These are phyloP conservation scores for Colletotrichum endophyticum DNA, from an alignment of 2,329 filamentous ascomycete genomes.

Conservation along the genomic window DNA sequence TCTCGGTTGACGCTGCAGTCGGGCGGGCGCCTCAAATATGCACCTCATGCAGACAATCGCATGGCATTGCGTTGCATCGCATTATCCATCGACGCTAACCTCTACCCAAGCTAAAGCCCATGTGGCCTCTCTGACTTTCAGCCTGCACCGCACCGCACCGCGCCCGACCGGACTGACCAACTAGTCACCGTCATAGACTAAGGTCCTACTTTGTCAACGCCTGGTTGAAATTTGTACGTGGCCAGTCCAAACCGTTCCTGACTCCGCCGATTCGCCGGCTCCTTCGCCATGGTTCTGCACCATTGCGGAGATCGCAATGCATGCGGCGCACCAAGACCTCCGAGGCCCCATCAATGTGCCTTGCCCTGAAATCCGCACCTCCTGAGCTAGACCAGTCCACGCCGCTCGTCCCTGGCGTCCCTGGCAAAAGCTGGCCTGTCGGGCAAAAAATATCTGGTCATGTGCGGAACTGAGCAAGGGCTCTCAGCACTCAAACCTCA, in stretches of 20 bases:
- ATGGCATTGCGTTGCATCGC: constrained; percentile 7
- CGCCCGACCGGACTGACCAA: constrained; percentile 3
- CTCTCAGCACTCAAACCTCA: not conserved
- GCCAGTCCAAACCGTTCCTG: not conserved
- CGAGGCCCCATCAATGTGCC: constrained; percentile 2
- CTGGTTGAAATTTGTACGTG: not conserved
- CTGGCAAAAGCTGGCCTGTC: constrained; percentile 1
- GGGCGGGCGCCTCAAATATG: constrained; percentile 5
- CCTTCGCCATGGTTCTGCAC: constrained; percentile 15
- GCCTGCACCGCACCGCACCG: not conserved
- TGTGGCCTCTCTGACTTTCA: constrained; percentile 10
- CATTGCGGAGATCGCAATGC: constrained; percentile 17
- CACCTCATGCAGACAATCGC: constrained; percentile 11
- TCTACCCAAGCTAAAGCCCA: constrained; percentile 2
- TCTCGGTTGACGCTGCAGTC: not conserved
- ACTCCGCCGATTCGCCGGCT: constrained; percentile 5
- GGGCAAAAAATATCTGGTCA: constrained; percentile 11
- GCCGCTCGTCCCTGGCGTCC: constrained; percentile 7
- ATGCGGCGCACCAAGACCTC: constrained; percentile 14
- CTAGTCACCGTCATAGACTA: constrained; percentile 13
- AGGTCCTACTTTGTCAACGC: not conserved
- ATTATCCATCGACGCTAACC: constrained; percentile 5
- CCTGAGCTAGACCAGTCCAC: constrained; percentile 12
- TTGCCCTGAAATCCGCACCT: constrained; percentile 5
- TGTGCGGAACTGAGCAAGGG: constrained; percentile 13